Evolutionary conservation across 2,329 filamentous ascomycete species (phyloP).

Genomic region (Tricladium varicosporioides): DNA sequence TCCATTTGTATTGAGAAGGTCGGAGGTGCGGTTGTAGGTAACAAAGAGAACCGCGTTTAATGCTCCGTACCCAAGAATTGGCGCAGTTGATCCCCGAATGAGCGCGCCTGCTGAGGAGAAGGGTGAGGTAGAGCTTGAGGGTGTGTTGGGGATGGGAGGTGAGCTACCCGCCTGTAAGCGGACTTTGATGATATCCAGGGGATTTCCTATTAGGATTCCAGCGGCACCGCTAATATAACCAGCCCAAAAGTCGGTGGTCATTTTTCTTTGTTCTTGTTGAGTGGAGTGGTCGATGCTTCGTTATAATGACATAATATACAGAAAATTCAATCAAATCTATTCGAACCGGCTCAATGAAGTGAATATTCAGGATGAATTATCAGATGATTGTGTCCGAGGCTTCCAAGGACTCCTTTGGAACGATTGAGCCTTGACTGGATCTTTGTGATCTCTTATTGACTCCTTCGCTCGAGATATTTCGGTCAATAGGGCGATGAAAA

Average conservation of each 20-base stretch:
- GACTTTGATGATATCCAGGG: conserved; percentile 77
- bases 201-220: conserved; percentile 87
- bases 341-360: neutral
- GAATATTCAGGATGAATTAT: neutral
- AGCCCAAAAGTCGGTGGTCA: conserved; percentile 79
- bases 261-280: conserved; percentile 13
- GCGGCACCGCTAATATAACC: conserved; percentile 85
- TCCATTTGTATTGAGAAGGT: conserved; percentile 48
- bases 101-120: conserved; percentile 40
- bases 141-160: conserved; percentile 18
- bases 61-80: conserved; percentile 84
- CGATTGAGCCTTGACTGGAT: conserved; percentile 21
- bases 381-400: neutral
- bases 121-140: conserved; percentile 31
- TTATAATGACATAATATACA: conserved; percentile 3
- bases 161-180: conserved; percentile 66
- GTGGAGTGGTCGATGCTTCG: neutral
- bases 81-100: conserved; percentile 72
- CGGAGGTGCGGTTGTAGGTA: conserved; percentile 82
- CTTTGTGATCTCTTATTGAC: conserved; percentile 22
- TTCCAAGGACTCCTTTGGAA: conserved; percentile 18
- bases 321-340: neutral
- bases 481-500: conserved; percentile 27
- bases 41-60: conserved; percentile 89
- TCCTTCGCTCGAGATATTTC: conserved; percentile 26